Base-by-base conservation (phyloP, 2,329 filamentous ascomycete species). In the Penicillium sp. region DNA sequence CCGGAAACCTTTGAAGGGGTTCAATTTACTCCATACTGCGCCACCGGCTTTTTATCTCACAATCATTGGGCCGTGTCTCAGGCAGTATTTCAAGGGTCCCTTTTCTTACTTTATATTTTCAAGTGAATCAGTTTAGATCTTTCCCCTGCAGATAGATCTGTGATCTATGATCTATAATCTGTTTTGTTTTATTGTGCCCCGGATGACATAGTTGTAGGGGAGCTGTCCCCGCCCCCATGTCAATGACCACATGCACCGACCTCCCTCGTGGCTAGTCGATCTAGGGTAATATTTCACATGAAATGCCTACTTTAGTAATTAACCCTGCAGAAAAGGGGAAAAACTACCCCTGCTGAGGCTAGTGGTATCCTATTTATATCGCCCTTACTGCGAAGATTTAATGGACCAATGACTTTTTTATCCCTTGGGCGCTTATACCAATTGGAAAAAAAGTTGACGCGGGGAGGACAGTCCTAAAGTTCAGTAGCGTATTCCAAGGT, bases 11-110 rank as follows among this genome's bases (percentile, higher is more conserved):
- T 51, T 54, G 55, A 58, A 62, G 57, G 57, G 59, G 59, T 52
- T 53, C 49, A 61, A 49, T 49, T 40, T 40, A 56, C 55, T 56
- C 53, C 59, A 61, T 55, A 57, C 59, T 61, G 59, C 55, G 57
- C 57, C 59, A 59, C 57, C 51, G 41, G 35, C 20, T 54, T 58
- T 52, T 55, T 44, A 49, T 31, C 44, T 41, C 40, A 51, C 54
- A 50, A 54, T 54, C 53, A 50, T 40, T 45, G 8, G 15, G 42
- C 22, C 29, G 23, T 55, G 57, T 60, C 56, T 58, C 55, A 54
- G 27, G 51, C 25, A 45, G 29, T 29, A 27, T 26, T 49, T 35
- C 12, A 18, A 48, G 20, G 27, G 45, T 20, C 33, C 2, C 11
- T 25, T 20, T 27, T 40, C 6, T 26, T n/a, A 18, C 9, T 27